A percentile compares a stretch with the other conserved stretches of the same genome.
Evolutionary conservation across 352 stramenopile genomes (phyloP).

Genomic region (Phytophthora uliginosa): DNA sequence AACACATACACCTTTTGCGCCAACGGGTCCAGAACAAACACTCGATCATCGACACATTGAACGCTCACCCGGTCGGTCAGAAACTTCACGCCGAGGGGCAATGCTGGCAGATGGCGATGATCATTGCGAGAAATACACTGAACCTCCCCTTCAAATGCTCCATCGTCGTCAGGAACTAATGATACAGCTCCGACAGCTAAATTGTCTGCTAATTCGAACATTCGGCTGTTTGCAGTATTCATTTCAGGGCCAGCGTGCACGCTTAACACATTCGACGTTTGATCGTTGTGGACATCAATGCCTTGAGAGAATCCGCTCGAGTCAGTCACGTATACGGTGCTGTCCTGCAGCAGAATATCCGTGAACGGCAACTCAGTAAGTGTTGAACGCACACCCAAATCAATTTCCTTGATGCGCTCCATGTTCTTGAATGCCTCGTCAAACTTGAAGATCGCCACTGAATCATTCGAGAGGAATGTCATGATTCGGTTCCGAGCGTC

Average conservation of each 20-base stretch:
- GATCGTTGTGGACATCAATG: conserved; percentile 52
- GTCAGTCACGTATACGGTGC: conserved; percentile 45
- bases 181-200: conserved; percentile 43
- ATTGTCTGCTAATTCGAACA: conserved; percentile 42
- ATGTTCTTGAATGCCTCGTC: conserved; percentile 40
- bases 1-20: conserved; percentile 31
- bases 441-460: conserved; percentile 38
- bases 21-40: conserved; percentile 52
- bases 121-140: conserved; percentile 48
- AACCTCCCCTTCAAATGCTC: conserved; percentile 27
- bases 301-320: conserved; percentile 35
- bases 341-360: conserved; percentile 36
- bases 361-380: conserved; percentile 35
- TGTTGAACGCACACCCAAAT: conserved; percentile 42
- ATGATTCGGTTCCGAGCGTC: conserved; percentile 32
- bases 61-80: conserved; percentile 34
- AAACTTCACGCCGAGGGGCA: conserved; percentile 37
- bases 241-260: not conserved
- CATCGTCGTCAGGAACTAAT: conserved; percentile 13
- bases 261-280: conserved; percentile 45
- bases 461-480: conserved; percentile 28
- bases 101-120: conserved; percentile 40
- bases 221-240: conserved; percentile 4
- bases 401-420: conserved; percentile 34
- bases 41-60: conserved; percentile 31